Base-by-base conservation (phyloP, 2,329 filamentous ascomycete genomes). In the Talaromyces sp. region DNA sequence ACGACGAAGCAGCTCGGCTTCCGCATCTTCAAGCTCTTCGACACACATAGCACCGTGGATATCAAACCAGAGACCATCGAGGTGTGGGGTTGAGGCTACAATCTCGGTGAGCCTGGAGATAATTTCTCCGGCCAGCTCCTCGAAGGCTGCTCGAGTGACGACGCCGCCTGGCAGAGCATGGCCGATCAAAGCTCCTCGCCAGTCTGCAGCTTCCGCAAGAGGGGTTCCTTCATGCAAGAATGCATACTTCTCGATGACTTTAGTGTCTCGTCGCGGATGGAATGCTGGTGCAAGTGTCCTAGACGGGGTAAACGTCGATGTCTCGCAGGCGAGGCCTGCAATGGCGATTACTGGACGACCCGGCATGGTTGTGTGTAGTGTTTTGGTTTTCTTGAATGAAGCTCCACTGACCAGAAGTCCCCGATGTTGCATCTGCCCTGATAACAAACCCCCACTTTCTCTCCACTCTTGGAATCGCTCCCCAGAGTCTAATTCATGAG, bases 31-130 rank as follows among this genome's bases (percentile, higher is more conserved):
- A 5, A 83, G 58, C 0, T 70, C 79, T 38, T 82, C 78, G 0
- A 83, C 81, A 51, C 77, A 80, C 81, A 84, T 83, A 3, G 81
- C 81, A 14, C 81, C 81, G 63, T 84, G 81, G 31, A 84, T 83
- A 62, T 83, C 81, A 59, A 81, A 81, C 81, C 81, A 84, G 8
- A 84, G 66, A 1, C 81, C 81, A 56, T 83, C 76, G 2, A 83
- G 60, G 0, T 64, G 63, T 9, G 65, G 62, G 21, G 67, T 66
- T 0, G 67, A 64, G 0, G 71, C 69, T 9, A 62, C 27, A n/a
- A 82, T 77, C 0, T 65, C 65, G 0, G 57, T 41, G 14, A 83
- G 72, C 0, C 78, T 75, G 1, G 64, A 52, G 0, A 79, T 51
- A 1, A 81, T 78, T 59, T 81, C 79, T 0, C 24, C 64, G 0